Evolutionary conservation across 331 rosid species (phyloP).

Genomic region (Malus hybrid): DNA sequence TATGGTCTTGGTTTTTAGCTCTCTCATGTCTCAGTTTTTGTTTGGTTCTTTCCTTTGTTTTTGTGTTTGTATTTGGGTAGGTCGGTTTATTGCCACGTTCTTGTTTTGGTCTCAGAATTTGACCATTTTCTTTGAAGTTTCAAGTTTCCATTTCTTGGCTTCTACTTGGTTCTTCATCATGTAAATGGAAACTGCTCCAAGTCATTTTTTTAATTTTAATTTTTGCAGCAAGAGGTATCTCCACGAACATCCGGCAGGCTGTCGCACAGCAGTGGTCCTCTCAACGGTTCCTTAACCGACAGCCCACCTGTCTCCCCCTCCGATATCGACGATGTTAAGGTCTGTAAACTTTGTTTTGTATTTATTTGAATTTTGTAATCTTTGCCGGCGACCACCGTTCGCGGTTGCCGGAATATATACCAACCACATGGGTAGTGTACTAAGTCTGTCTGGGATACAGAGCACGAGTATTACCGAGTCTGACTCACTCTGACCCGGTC

Average conservation of each 20-base stretch:
- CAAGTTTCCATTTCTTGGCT: conserved; percentile 3
- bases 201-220: too few relatives aligned
- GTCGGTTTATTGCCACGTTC: neutral
- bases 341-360: neutral
- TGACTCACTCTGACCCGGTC: conserved; percentile 17
- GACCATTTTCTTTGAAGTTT: neutral
- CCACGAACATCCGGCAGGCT: conserved; percentile 94
- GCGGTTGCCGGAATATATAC: conserved; percentile 14
- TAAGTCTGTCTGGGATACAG: conserved; percentile 7
- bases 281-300: conserved; percentile 73
- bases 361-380: neutral
- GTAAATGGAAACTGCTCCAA: neutral
- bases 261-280: conserved; percentile 96
- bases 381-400: conserved; percentile 6
- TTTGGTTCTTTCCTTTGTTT: neutral
- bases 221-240: conserved; percentile 66
- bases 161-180: neutral
- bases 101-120: neutral
- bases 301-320: conserved; percentile 96
- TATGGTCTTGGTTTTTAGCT: neutral
- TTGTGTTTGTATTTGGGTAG: neutral
- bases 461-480: conserved; percentile 20
- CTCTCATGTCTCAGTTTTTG: conserved; percentile 4
- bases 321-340: conserved; percentile 76
- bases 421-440: neutral